Base-by-base conservation (phyloP, 2,329 filamentous ascomycete species). In the Fusarium vanettenii region DNA sequence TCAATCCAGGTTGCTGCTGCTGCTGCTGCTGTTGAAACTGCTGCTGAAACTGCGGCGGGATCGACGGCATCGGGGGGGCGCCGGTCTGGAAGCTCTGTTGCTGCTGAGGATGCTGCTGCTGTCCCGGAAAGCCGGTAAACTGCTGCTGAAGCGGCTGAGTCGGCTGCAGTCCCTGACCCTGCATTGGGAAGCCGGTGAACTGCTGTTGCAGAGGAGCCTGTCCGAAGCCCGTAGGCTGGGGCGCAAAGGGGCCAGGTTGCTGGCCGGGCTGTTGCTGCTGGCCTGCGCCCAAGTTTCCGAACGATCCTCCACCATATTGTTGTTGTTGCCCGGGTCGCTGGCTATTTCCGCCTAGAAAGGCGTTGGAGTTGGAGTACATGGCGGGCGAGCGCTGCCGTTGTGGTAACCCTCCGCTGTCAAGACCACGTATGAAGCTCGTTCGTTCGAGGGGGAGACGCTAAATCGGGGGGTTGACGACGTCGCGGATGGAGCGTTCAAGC, bases 331-430 rank as follows among this genome's bases (percentile, higher is more conserved):
- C 91, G 60, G 93, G 93, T 70, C 92, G 93, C 82, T 93, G 90
- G 87, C 89, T 93, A 82, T 92, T 94, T 83, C 89, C 90, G 84
- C 95, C 95, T 80, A 97, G 86, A 84, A 92, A 98, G 75, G 94
- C 92, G 87, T 94, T 97, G 76, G 94, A 94, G 83, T 93, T 94
- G 76, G 95, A 97, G 86, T 94, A 98, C 96, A 98, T 98, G 85
- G 80, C 72, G 75, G 69, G 64, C 57, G 45, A 48, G 64, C 37
- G 59, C 48, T 55, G 31, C 48, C 25, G 59, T 64, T 29, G 29
- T 73, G 35, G 27, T 69, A 60, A 31, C 56, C 69, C 35, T 59
- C 60, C 16, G 57, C 31, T 69, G 62, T 43, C 60, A 45, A 67
- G 69, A 70, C 66, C 59, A 65, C 67, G 71, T 62, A 65, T 66